Base-by-base conservation (phyloP, 2,329 filamentous ascomycete genomes). In the Aquanectria penicillioides region DNA sequence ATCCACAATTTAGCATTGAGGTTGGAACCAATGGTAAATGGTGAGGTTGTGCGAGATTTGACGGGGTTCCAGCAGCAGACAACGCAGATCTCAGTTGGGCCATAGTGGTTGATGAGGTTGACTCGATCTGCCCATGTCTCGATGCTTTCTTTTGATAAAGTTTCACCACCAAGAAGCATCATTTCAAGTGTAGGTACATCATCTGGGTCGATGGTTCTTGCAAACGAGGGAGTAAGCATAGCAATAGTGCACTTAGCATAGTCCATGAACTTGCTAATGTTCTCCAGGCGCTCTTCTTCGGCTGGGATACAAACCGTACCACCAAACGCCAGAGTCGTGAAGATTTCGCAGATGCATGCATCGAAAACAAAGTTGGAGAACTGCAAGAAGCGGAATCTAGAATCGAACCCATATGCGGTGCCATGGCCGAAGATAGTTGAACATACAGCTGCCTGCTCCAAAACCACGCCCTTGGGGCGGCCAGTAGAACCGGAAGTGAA, bases 401-500 rank as follows among this genome's bases (percentile, higher is more conserved):
- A n/a, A n/a, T 34, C 31, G 31, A 34, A 13, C 5, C 31, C 31
- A 7, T 13, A n/a, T 34, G 31, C 12, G 31, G 5, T 34, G 12
- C 31, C 31, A 34, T 13, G 15, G 11, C 15, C 31, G 31, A 34
- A 22, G 7, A 13, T 20, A 34, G 22, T n/a, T n/a, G n/a, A 29
- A 8, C 17, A 22, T 23, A 18, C 18, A 10, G 23, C 22, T 3
- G 15, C 18, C 13, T 18, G 18, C 22, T 47, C 28, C 7, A 18
- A 13, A 23, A 47, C 34, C 17, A 34, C 25, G 13, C 43, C 43
- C 34, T 47, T 47, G 9, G 43, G 43, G 4, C 23, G 17, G 5
- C 43, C 43, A 11, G 43, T 47, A 18, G 15, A 33, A 17, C 43
- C 43, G 7, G 43, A 47, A 20, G 43, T 47, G 18, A 47, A 47